phyloP scores from a whole-genome alignment of 129 eudicot species.

The Lactuca sativa region DNA sequence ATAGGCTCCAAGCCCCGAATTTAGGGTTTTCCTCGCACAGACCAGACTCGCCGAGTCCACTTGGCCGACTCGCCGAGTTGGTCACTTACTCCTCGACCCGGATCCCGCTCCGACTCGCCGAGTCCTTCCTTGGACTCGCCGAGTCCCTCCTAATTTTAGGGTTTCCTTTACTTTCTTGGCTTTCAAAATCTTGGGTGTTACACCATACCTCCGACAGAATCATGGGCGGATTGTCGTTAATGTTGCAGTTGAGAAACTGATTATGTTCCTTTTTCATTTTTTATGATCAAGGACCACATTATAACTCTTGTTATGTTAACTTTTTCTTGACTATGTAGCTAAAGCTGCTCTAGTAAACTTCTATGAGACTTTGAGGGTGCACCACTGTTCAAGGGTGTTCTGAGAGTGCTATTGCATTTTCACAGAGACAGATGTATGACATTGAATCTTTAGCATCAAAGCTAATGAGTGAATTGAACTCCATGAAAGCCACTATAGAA shows the following conservation, averaged over 20 bases:
- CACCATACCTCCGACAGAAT: slow-evolving; percentile 59
- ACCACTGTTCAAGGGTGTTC: slow-evolving; percentile 66
- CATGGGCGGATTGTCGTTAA: slow-evolving; percentile 75
- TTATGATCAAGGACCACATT: not conserved
- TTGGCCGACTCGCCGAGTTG: too few species aligned
- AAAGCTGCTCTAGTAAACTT: slow-evolving; percentile 90
- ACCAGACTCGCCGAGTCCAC: too few species aligned
- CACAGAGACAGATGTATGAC: slow-evolving; percentile 88
- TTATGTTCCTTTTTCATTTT: not conserved
- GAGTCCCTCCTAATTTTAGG: too few species aligned
- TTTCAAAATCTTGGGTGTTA: too few species aligned
- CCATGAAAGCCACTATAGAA: slow-evolving; percentile 72
- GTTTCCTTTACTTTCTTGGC: too few species aligned
- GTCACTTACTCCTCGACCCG: too few species aligned
- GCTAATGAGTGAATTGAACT: slow-evolving; percentile 70
- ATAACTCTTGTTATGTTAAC: not conserved
- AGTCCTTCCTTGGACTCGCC: too few species aligned
- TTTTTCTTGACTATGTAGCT: slow-evolving; percentile 59
- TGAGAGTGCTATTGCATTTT: slow-evolving; percentile 77
- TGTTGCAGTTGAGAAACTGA: slow-evolving; percentile 66
- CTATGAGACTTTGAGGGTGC: slow-evolving; percentile 76
- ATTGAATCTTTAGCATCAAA: slow-evolving; percentile 71
- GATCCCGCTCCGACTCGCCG: too few species aligned
- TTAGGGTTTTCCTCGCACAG: too few species aligned
- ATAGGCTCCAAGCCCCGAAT: too few species aligned